phyloP scores from a whole-genome alignment of 2,329 filamentous ascomycete species.

The Didymella exigua region DNA sequence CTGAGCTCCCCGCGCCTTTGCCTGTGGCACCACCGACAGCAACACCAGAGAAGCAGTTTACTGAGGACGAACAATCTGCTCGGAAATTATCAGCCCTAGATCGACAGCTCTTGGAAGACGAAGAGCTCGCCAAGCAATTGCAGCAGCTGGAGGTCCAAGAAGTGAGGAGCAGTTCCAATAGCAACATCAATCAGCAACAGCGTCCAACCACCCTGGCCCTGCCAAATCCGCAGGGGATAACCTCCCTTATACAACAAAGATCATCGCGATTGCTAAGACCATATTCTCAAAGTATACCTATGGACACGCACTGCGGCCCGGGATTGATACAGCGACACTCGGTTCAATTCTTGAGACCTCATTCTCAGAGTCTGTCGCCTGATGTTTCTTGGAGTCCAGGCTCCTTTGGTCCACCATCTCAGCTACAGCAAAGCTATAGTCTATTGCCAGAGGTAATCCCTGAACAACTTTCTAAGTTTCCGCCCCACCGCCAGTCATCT shows the following conservation, averaged over 20 bases:
- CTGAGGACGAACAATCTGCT: conserved; percentile 39
- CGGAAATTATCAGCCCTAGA: conserved; percentile 36
- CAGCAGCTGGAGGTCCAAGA: conserved; percentile 38
- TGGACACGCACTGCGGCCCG: conserved; percentile 3
- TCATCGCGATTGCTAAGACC: conserved; percentile 7
- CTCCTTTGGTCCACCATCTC: conserved; percentile 17
- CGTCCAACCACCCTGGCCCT: conserved; percentile 21
- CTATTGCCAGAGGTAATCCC: conserved; percentile 24
- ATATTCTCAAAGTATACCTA: conserved; percentile 12
- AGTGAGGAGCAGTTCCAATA: conserved; percentile 28
- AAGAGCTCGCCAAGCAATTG: conserved; percentile 36
- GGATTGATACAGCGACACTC: conserved; percentile 21
- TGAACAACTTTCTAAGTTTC: neutral
- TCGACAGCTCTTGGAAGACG: conserved; percentile 38
- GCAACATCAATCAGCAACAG: conserved; percentile 22
- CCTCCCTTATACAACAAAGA: conserved; percentile 19
- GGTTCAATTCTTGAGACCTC: conserved; percentile 13
- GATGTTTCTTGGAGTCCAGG: conserved; percentile 22
- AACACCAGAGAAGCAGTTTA: conserved; percentile 37
- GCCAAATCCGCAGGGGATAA: conserved; percentile 11
- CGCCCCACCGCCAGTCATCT: neutral
- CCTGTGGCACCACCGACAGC: conserved; percentile 35
- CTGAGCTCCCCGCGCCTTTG: conserved; percentile 38
- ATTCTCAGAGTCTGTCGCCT: conserved; percentile 18
- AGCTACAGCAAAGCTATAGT: conserved; percentile 12